These are phyloP conservation scores for Torulaspora pretoriensis DNA, from an alignment of 1,139 yeast species.

Conservation along the genomic window DNA sequence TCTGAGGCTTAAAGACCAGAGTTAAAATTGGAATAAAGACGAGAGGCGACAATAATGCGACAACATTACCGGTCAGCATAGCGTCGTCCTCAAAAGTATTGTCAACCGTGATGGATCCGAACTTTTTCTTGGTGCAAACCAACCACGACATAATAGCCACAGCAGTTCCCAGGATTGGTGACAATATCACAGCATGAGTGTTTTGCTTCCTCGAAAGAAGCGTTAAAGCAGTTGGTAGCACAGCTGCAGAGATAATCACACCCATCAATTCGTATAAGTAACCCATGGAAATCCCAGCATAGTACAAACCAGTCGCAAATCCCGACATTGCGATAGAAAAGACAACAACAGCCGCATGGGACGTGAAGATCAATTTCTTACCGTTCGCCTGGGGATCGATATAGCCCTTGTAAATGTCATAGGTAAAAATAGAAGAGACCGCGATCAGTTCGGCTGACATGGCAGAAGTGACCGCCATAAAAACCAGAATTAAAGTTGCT, in stretches of 20 bases:
- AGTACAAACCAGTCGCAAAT: conserved; percentile 73
- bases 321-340: conserved; percentile 75
- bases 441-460: conserved; percentile 87
- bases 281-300: conserved; percentile 83
- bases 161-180: conserved; percentile 61
- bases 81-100: conserved; percentile 75
- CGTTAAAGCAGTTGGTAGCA: conserved; percentile 69
- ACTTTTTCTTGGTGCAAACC: conserved; percentile 51
- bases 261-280: conserved; percentile 85
- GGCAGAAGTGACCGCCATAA: conserved; percentile 79
- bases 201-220: conserved; percentile 68
- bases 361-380: conserved; percentile 59
- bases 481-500: conserved; percentile 68
- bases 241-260: conserved; percentile 80
- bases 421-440: conserved; percentile 77
- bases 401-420: conserved; percentile 77
- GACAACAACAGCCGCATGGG: conserved; percentile 60
- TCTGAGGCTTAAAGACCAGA: conserved; percentile 56
- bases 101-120: conserved; percentile 52
- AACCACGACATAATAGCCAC: conserved; percentile 67
- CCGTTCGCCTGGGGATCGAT: conserved; percentile 75
- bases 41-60: conserved; percentile 72
- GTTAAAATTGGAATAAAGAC: conserved; percentile 66
- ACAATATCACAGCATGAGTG: conserved; percentile 51
- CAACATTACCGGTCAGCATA: conserved; percentile 82